A percentile compares a stretch with the other conserved stretches of the same genome.
Evolutionary conservation across 2,329 filamentous ascomycete species (phyloP).

Genomic region (Metarhizium album): DNA sequence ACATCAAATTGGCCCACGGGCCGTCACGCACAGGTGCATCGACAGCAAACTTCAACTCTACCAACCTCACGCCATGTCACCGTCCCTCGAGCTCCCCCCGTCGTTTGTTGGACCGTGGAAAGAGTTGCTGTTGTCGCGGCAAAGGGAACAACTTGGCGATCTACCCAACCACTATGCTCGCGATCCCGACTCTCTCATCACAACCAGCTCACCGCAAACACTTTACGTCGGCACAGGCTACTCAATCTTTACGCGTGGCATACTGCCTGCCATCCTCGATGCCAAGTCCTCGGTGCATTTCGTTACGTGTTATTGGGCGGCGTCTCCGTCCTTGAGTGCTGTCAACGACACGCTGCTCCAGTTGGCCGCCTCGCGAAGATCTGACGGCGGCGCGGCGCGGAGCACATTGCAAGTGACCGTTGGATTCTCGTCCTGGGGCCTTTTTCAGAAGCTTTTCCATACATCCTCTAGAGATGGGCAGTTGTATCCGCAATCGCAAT

Average conservation of each 20-base stretch:
- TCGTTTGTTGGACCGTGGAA: slow-evolving; percentile 29
- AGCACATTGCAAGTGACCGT: slow-evolving; percentile 50
- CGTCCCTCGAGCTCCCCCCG: slow-evolving; percentile 19
- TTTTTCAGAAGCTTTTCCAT: slow-evolving; percentile 67
- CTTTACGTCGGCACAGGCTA: slow-evolving; percentile 49
- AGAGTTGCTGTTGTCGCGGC: slow-evolving; percentile 20
- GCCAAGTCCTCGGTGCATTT: slow-evolving; percentile 59
- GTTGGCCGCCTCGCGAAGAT: slow-evolving; percentile 39
- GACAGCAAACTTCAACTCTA: background rate
- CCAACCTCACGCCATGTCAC: slow-evolving; percentile 2
- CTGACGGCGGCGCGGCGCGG: slow-evolving; percentile 11
- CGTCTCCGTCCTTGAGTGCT: slow-evolving; percentile 47
- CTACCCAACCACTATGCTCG: slow-evolving; percentile 38
- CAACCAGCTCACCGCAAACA: slow-evolving; percentile 32
- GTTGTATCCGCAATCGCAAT: slow-evolving; percentile 47
- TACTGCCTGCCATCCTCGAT: slow-evolving; percentile 50
- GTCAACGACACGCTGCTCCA: slow-evolving; percentile 46
- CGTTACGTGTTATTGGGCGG: slow-evolving; percentile 76
- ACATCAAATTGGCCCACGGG: too few relatives aligned
- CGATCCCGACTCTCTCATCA: slow-evolving; percentile 35
- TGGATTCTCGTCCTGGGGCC: slow-evolving; percentile 63
- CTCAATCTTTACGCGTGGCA: slow-evolving; percentile 40
- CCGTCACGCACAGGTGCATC: too few relatives aligned
- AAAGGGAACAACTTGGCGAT: slow-evolving; percentile 26
- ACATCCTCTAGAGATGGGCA: slow-evolving; percentile 52